Base-by-base conservation (phyloP, 495 filamentous ascomycete species). In the Saxispiralis lemnorum region DNA sequence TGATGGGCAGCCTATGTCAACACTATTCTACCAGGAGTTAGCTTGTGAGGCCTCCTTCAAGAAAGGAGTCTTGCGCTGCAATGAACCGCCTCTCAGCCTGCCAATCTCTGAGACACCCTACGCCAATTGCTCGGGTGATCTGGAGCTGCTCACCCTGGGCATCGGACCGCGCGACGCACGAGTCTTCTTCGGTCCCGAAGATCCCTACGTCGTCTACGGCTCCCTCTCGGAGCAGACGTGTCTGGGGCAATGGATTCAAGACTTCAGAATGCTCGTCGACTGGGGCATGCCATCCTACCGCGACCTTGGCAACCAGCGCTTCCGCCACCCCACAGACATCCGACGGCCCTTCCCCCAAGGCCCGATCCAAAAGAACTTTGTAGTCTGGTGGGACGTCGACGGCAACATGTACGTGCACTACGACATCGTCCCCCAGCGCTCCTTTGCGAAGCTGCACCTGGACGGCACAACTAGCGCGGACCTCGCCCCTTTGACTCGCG, bases 301-400 rank as follows among this genome's bases (percentile, higher is more conserved):
- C 16, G 34, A 14, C 34, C 4, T 13, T 12, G 34, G 13, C 0
- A 30, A 54, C 0, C 45, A 53, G 13, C 24, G 4, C 24, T 28
- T 28, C 24, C 24, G 24, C 24, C 24, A 28, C 24, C 5, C 56
- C 1, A 68, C 61, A 0, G 70, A 72, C 48, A 51, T 75, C 7
- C 62, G 63, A 30, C 60, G 70, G 1, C 68, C 67, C 2, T 31
- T 28, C 5, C 57, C 63, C 2, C 65, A 54, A 41, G 35, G 38
- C 6, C 20, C 48, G 7, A 32, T 72, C 4, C 69, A 75, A 54
- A 73, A 73, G 63, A 72, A 75, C 46, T 75, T 61, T 59, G 72
- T 75, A 33, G 18, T 68, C 7, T 75, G 72, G 55, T 73, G 71
- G 70, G 67, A 70, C 52, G 24, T 28, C 9, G 41, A 54, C 2